Evolutionary conservation across 169 alveolate species (phyloP).

Genomic region (Eimeria praecox): DNA sequence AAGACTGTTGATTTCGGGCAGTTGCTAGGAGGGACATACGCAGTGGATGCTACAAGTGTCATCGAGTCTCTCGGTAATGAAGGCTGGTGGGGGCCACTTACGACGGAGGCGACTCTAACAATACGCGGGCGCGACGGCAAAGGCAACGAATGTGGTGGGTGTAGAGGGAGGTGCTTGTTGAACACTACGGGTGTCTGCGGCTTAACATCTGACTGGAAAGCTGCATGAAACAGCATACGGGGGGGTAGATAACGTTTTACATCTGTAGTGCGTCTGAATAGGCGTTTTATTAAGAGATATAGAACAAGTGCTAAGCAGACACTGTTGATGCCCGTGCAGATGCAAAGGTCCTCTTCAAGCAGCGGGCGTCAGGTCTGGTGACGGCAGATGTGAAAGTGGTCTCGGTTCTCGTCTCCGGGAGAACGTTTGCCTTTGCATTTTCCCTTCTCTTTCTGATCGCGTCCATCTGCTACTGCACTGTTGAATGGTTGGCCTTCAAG

Average conservation of each 20-base stretch:
- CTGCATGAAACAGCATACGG: not conserved
- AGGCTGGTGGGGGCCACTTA: constrained; percentile 77
- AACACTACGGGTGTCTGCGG: not conserved
- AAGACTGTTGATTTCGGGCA: constrained; percentile 67
- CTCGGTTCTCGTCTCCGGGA: constrained; percentile 13
- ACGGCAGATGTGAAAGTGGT: constrained; percentile 25
- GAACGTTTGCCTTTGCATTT: constrained; percentile 33
- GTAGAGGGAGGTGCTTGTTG: not conserved
- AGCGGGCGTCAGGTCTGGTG: constrained; percentile 45
- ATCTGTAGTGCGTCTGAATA: not conserved
- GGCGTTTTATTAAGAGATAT: not conserved
- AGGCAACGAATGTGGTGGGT: constrained; percentile 63
- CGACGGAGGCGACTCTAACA: constrained; percentile 43
- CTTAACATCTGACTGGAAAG: not conserved
- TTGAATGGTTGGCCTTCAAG: constrained; percentile 59
- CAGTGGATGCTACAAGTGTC: constrained; percentile 59
- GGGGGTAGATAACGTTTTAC: not conserved
- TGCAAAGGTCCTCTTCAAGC: constrained; percentile 57
- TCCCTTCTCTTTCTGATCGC: not conserved
- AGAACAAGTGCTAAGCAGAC: not conserved
- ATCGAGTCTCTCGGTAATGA: constrained; percentile 47
- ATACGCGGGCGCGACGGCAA: constrained; percentile 68
- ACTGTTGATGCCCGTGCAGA: not conserved
- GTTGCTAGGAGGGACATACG: constrained; percentile 55
- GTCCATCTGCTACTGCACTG: constrained; percentile 41